Base-by-base conservation (phyloP, 192 early-diverging fungal species). In the Gaertneriomyces semiglobifer region DNA sequence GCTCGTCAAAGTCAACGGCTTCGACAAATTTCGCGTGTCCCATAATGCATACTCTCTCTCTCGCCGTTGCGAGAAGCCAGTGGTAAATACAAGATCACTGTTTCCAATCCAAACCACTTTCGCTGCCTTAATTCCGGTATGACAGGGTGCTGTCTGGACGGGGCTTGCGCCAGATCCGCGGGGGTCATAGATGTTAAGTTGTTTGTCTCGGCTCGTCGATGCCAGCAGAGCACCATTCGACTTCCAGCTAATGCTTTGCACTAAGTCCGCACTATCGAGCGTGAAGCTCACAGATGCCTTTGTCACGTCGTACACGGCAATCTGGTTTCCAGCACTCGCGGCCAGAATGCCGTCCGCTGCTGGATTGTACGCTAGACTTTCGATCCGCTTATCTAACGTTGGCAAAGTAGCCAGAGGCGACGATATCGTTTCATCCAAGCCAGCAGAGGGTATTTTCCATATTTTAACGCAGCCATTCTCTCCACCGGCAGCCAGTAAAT, bases 91-190 rank as follows among this genome's bases (percentile, higher is more conserved):
- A n/a, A 76, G 62, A 38, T 86, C 77, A 53, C 75, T 82, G 50
- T 87, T 83, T 25, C 86, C 88, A 0, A 92, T 59, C 89, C 88
- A 92, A 8, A 88, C 60, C 14, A 84, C 80, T 51, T 80, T 84
- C 54, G 85, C 86, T 9, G 83, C 72, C 48, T 91, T 89, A 14
- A 79, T 77, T 14, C 88, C 89, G 54, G 72, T 74, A 79, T 88
- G 88, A 33, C 25, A 33, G 25, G 25, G 25, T 33, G 25, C 25
- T 33, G 25, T 33, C 25, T 33, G 25, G 25, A 33, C 25, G 25
- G 25, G 25, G 3, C 78, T 78, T 33, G 54, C 56, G 41, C 74
- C 80, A 38, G 68, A 58, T 40, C 39, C 50, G 44, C 88, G 78
- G 1, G 81, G 78, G 75, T 91, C 88, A 74, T 81, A 89, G 0